A percentile compares a stretch with the other conserved stretches of the same genome.
Evolutionary conservation across 352 stramenopile species (phyloP).

Genomic region (Pythium utonaiense): DNA sequence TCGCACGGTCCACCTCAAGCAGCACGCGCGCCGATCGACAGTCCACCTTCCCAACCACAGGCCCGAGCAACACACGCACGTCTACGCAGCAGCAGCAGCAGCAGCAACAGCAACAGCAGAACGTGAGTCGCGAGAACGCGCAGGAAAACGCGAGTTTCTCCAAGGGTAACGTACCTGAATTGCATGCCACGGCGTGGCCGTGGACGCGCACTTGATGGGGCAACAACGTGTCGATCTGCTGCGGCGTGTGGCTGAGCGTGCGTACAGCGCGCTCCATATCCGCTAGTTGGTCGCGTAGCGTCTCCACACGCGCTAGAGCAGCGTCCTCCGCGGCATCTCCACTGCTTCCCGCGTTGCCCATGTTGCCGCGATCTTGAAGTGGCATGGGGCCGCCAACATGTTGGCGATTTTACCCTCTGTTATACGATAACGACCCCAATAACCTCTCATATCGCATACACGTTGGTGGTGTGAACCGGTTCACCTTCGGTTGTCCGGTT

Average conservation of each 20-base stretch:
- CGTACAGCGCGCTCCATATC: constrained; percentile 42
- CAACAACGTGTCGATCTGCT: constrained; percentile 17
- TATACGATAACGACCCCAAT: neutral
- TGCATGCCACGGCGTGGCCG: constrained; percentile 18
- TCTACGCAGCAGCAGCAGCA: constrained; percentile 13
- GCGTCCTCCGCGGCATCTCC: constrained; percentile 27
- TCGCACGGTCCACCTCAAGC: constrained; percentile 47
- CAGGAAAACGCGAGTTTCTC: neutral
- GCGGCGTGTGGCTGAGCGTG: constrained; percentile 18
- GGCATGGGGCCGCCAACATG: neutral
- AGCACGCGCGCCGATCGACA: constrained; percentile 47
- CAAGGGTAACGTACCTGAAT: neutral
- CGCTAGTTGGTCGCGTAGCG: constrained; percentile 43
- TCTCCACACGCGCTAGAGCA: constrained; percentile 17
- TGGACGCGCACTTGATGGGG: constrained; percentile 34
- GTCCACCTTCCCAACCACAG: constrained; percentile 66
- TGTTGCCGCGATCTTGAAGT: constrained; percentile 15
- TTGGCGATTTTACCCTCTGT: neutral
- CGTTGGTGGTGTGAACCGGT: neutral
- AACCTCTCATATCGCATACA: constrained; percentile 7
- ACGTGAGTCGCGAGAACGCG: no score
- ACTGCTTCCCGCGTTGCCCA: constrained; percentile 47
- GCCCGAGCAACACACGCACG: constrained; percentile 55
- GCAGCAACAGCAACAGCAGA: no score
- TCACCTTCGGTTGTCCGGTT: neutral